Conservation (phyloP, 495 filamentous ascomycete genomes). For the Penicillium daleae region DNA sequence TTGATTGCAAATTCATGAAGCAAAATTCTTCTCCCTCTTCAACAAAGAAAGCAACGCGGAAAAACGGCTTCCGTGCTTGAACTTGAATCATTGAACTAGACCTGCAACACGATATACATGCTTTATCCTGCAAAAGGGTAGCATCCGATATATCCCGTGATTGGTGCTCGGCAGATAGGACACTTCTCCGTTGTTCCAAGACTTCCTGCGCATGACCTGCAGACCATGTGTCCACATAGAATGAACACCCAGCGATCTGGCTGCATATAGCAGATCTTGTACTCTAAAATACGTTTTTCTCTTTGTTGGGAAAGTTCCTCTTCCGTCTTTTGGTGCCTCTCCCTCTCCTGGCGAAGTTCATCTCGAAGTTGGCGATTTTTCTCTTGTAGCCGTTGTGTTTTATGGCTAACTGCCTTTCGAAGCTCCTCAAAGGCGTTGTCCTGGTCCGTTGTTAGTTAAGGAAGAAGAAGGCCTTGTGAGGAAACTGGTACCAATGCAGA, state of each 20-base stretch:
- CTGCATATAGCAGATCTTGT: neutral
- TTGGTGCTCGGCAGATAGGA: too few species aligned
- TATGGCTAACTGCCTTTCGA: slow-evolving; percentile 4
- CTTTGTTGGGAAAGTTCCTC: too few species aligned
- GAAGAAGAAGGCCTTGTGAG: too few species aligned
- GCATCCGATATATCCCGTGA: neutral
- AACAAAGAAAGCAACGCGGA: too few species aligned
- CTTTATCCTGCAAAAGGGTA: neutral
- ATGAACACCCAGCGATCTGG: slow-evolving; percentile 7
- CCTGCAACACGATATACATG: neutral
- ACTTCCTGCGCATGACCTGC: neutral
- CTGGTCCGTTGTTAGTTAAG: slow-evolving; percentile 9
- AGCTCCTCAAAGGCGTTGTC: slow-evolving; percentile 3
- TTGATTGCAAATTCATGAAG: too few species aligned
- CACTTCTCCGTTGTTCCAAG: too few species aligned
- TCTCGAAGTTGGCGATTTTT: slow-evolving; percentile 10
- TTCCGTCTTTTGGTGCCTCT: slow-evolving; percentile 13
- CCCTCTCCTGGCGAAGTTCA: slow-evolving; percentile 16
- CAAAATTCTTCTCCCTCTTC: too few species aligned
- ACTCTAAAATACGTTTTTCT: slow-evolving; percentile 7
- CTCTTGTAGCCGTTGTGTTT: slow-evolving; percentile 8
- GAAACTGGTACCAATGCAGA: too few species aligned
- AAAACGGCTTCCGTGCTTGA: neutral
- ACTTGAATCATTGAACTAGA: neutral
- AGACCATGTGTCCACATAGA: neutral